Evolutionary conservation across 2,329 filamentous ascomycete genomes (phyloP).

Genomic region (Aspergillus clavatus): DNA sequence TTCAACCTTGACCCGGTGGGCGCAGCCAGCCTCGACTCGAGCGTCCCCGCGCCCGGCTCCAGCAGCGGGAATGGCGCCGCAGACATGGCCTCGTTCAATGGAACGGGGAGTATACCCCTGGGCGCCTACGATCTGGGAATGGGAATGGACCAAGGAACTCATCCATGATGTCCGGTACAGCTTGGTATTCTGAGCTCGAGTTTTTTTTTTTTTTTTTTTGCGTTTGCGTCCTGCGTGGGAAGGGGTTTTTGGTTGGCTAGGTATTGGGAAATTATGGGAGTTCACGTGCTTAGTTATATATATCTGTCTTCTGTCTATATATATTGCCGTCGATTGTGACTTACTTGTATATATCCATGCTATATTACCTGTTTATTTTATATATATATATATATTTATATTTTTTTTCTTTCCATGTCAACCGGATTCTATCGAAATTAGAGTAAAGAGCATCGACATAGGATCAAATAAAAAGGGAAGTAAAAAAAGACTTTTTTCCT

Average conservation of each 20-base stretch:
- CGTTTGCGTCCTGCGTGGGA: too few species aligned
- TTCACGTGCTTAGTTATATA: too few species aligned
- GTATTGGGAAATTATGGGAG: background rate
- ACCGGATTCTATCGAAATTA: too few species aligned
- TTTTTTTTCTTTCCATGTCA: too few species aligned
- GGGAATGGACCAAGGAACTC: conserved; percentile 15
- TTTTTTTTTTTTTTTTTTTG: background rate
- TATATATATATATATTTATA: too few species aligned
- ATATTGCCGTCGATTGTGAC: background rate
- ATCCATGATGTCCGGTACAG: conserved; percentile 7
- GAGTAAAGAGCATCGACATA: too few species aligned
- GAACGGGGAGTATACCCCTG: conserved; percentile 19
- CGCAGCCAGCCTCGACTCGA: conserved; percentile 14
- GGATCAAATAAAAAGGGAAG: too few species aligned
- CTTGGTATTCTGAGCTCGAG: background rate
- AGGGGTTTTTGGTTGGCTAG: background rate
- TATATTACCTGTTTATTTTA: too few species aligned
- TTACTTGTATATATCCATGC: background rate
- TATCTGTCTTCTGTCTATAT: background rate
- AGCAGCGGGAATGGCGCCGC: conserved; percentile 7
- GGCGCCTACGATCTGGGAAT: conserved; percentile 26
- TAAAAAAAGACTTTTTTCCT: too few species aligned
- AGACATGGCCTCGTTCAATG: conserved; percentile 21
- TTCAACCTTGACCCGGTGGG: conserved; percentile 74
- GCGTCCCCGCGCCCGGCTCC: background rate